These are phyloP conservation scores for Gentiana straminea DNA, from an alignment of 257 asterid species.

Conservation along the genomic window DNA sequence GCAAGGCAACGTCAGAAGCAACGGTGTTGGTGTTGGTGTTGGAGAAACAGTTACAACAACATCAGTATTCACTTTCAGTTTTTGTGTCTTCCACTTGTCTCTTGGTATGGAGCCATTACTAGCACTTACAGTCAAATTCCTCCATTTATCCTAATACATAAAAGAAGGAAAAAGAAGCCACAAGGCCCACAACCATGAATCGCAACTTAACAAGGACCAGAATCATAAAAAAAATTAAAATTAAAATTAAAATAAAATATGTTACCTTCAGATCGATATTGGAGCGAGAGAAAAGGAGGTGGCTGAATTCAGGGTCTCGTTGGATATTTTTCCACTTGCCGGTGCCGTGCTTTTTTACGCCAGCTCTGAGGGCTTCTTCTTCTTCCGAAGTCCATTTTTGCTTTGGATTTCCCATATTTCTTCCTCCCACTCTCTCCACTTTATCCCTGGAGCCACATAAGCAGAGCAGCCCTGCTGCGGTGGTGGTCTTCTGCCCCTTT, in stretches of 20 bases:
- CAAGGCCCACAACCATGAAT: no score
- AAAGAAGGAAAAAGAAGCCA: background rate
- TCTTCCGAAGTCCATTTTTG: constrained; percentile 36
- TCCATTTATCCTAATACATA: constrained; percentile 70
- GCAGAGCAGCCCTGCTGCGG: no score
- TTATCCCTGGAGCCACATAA: no score
- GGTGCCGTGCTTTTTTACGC: constrained; percentile 25
- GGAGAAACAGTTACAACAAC: constrained; percentile 10
- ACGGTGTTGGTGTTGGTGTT: constrained; percentile 16
- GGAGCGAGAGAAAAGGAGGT: constrained; percentile 20
- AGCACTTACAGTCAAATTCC: constrained; percentile 68
- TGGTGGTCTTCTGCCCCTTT: no score
- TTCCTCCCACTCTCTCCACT: no score
- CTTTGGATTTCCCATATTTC: constrained; percentile 24
- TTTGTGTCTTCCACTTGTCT: constrained; percentile 48
- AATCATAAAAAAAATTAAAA: background rate
- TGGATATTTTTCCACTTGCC: no score
- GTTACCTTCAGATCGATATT: constrained; percentile 31
- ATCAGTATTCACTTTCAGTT: constrained; percentile 40
- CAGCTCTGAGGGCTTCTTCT: constrained; percentile 30
- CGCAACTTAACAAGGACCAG: no score
- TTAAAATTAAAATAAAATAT: background rate
- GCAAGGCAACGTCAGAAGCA: constrained; percentile 15
- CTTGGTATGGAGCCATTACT: constrained; percentile 46
- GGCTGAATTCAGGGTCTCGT: no score